phyloP scores from a whole-genome alignment of 148 eudicot species.

The Salicornia ramosissima region DNA sequence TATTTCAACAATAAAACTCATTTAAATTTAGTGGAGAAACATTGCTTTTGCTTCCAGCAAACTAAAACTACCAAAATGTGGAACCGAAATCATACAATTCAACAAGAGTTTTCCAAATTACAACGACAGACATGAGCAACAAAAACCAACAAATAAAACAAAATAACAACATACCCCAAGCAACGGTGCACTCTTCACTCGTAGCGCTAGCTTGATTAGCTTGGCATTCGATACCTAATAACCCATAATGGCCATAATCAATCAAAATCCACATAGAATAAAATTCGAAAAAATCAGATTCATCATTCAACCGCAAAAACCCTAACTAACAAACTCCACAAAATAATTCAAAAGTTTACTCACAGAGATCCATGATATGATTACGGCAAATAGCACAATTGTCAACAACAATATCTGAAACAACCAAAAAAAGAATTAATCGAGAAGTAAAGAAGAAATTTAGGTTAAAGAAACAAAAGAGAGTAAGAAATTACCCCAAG shows the following conservation, averaged over 20 bases:
- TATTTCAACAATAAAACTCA: not conserved
- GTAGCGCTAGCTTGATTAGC: constrained; percentile 96
- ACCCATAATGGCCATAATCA: too few relatives aligned
- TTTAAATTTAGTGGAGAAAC: not conserved
- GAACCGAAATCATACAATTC: not conserved
- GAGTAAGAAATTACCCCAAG: constrained; percentile 76
- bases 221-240: constrained; percentile 86
- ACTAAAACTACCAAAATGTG: not conserved
- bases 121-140: not conserved
- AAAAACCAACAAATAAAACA: not conserved
- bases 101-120: not conserved
- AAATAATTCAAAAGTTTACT: constrained; percentile 19
- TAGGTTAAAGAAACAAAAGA: not conserved
- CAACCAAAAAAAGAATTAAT: not conserved
- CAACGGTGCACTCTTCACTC: constrained; percentile 91
- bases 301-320: not conserved
- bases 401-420: constrained; percentile 79
- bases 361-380: constrained; percentile 94
- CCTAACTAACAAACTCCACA: not conserved
- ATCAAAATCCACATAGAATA: too few relatives aligned
- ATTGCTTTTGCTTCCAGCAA: not conserved
- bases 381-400: constrained; percentile 92
- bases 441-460: not conserved
- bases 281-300: not conserved
- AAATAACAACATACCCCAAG: constrained; percentile 67